Evolutionary conservation across 306 rosid species (phyloP).

Genomic region (Cucurbita maxima): DNA sequence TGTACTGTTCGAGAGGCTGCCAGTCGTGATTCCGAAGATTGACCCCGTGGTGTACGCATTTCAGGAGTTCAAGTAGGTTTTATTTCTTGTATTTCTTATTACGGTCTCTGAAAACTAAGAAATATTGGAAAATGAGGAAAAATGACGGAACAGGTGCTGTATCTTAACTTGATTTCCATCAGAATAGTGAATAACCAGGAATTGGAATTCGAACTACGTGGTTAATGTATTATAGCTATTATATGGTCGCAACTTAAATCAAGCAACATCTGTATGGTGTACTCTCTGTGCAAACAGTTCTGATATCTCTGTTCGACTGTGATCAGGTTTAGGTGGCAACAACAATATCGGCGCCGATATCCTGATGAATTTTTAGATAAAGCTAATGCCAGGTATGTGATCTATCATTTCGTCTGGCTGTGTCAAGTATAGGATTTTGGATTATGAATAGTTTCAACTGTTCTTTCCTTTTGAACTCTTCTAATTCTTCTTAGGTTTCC

Average conservation of each 20-base stretch:
- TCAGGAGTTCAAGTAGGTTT: slow-evolving; percentile 69
- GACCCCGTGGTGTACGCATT: slow-evolving; percentile 81
- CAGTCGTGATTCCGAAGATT: slow-evolving; percentile 75
- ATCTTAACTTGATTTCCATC: neutral
- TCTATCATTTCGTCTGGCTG: neutral
- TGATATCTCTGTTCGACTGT: neutral
- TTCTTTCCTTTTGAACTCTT: neutral
- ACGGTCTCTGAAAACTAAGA: neutral
- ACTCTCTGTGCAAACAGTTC: neutral
- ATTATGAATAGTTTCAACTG: neutral
- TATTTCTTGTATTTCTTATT: neutral
- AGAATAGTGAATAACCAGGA: neutral
- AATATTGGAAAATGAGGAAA: no score
- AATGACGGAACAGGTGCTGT: neutral
- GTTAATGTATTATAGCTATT: neutral
- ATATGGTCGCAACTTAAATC: neutral
- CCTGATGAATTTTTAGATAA: slow-evolving; percentile 78
- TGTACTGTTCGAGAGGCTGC: slow-evolving; percentile 86
- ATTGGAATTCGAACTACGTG: neutral
- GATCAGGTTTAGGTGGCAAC: slow-evolving; percentile 73
- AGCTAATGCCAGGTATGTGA: slow-evolving; percentile 59
- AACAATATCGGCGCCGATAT: slow-evolving; percentile 67
- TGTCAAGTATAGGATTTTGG: neutral
- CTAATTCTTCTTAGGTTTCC: neutral
- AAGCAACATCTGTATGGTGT: neutral